phyloP scores from a whole-genome alignment of 768 basidiomycete genomes.

The Hortiboletus flavorubellus region DNA sequence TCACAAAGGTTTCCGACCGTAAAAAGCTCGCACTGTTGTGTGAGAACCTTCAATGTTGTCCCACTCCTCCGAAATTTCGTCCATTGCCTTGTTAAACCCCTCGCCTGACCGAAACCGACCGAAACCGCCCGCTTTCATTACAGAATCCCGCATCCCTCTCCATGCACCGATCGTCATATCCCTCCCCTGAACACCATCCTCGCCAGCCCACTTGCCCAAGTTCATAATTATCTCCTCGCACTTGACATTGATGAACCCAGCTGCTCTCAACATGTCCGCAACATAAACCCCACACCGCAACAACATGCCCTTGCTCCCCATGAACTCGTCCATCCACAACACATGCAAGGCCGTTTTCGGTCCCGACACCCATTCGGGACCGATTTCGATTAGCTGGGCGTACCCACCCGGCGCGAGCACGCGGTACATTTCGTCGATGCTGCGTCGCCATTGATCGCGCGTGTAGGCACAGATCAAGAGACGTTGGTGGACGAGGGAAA shows the following conservation, averaged over 20 bases:
- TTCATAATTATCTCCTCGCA: slow-evolving; percentile 17
- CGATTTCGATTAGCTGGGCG: slow-evolving; percentile 31
- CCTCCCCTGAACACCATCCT: slow-evolving; percentile 19
- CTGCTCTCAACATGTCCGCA: slow-evolving; percentile 18
- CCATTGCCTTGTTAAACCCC: slow-evolving; percentile 19
- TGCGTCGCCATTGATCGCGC: slow-evolving; percentile 25
- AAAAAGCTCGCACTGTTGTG: slow-evolving; percentile 1
- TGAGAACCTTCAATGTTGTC: slow-evolving; percentile 17
- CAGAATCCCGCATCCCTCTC: slow-evolving; percentile 21
- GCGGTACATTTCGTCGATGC: slow-evolving; percentile 27
- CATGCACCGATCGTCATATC: slow-evolving; percentile 17
- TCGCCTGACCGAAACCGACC: slow-evolving; percentile 15
- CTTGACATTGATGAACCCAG: slow-evolving; percentile 18
- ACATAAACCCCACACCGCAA: slow-evolving; percentile 9
- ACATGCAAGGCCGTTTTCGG: slow-evolving; percentile 6
- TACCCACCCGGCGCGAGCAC: slow-evolving; percentile 34
- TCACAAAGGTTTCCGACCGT: slow-evolving; percentile 15
- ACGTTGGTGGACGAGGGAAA: slow-evolving; percentile 33
- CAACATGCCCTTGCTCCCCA: slow-evolving; percentile 8
- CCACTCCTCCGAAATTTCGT: slow-evolving; percentile 26
- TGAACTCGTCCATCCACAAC: slow-evolving; percentile 11
- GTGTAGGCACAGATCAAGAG: slow-evolving; percentile 31
- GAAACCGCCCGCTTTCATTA: slow-evolving; percentile 17
- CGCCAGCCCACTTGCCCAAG: slow-evolving; percentile 25
- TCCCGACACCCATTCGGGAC: slow-evolving; percentile 15